These are phyloP conservation scores for Aspergillus biplanus DNA, from an alignment of 495 filamentous ascomycete genomes.

Conservation along the genomic window DNA sequence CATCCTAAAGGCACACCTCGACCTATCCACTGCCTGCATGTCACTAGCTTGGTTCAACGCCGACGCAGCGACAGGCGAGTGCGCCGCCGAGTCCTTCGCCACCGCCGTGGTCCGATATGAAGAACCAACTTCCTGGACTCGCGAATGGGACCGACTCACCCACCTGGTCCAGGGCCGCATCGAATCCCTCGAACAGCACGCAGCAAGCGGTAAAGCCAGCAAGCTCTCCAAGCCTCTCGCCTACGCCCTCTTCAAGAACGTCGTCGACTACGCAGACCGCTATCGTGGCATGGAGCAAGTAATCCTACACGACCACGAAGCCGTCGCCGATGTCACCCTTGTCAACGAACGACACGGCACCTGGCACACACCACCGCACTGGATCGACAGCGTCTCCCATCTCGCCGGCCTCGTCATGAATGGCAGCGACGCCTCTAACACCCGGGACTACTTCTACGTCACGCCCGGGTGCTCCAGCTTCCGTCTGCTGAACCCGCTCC, in stretches of 20 bases:
- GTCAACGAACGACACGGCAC: conserved; percentile 18
- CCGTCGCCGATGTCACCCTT: conserved; percentile 40
- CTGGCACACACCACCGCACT: conserved; percentile 34
- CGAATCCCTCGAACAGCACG: conserved; percentile 42
- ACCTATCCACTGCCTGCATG: conserved; percentile 22
- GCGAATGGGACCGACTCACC: conserved; percentile 35
- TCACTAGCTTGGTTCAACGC: conserved; percentile 5
- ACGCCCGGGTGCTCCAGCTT: conserved; percentile 46
- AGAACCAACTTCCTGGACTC: conserved; percentile 25
- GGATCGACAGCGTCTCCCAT: conserved; percentile 56
- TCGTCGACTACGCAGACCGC: conserved; percentile 40
- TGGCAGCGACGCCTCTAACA: conserved; percentile 50
- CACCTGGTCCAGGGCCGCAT: conserved; percentile 62
- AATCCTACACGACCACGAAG: conserved; percentile 42
- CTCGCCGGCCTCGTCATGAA: conserved; percentile 61
- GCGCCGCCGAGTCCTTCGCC: conserved; percentile 31
- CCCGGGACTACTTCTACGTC: conserved; percentile 50
- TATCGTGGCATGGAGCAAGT: conserved; percentile 46
- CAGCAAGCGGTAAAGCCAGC: conserved; percentile 29
- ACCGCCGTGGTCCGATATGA: conserved; percentile 23
- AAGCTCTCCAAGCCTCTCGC: conserved; percentile 23
- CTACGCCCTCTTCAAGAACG: conserved; percentile 31
- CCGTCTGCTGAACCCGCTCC: conserved; percentile 34
- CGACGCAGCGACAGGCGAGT: conserved; percentile 1
- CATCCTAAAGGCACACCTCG: conserved; percentile 32